These are phyloP conservation scores for Eucalyptus rudis DNA, from an alignment of 345 rosid genomes.

Conservation along the genomic window DNA sequence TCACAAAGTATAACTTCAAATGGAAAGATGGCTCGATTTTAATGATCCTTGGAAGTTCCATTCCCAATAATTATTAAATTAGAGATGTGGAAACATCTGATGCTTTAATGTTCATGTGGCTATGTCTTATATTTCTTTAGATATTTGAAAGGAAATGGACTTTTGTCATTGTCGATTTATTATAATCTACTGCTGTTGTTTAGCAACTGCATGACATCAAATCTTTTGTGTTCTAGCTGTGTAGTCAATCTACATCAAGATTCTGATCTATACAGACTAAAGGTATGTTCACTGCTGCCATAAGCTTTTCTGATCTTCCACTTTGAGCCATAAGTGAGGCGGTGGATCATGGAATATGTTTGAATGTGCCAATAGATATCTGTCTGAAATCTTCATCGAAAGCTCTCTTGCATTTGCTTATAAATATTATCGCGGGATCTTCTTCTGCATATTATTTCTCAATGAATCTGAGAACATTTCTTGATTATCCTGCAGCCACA, in stretches of 20 bases:
- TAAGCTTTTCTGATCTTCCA: neutral
- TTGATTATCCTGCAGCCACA: neutral
- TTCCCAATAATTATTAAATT: neutral
- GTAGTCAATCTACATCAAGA: constrained; percentile 9
- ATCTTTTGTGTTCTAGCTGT: constrained; percentile 17
- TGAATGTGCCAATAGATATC: neutral
- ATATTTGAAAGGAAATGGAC: neutral
- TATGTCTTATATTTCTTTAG: neutral
- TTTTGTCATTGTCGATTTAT: neutral
- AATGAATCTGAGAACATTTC: neutral
- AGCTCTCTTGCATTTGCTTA: neutral
- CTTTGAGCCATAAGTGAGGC: neutral
- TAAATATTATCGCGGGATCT: neutral
- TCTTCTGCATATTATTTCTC: neutral
- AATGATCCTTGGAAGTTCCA: neutral
- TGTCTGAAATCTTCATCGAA: neutral
- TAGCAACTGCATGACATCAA: neutral
- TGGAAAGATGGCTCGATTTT: neutral
- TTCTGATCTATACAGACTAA: constrained; percentile 6
- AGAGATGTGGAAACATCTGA: neutral
- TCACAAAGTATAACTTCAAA: neutral
- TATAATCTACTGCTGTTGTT: neutral
- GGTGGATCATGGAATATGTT: neutral
- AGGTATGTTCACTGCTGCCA: constrained; percentile 12
- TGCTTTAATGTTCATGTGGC: neutral